Evolutionary conservation across 2,329 filamentous ascomycete species (phyloP).

Genomic region (Aureobasidium musti): DNA sequence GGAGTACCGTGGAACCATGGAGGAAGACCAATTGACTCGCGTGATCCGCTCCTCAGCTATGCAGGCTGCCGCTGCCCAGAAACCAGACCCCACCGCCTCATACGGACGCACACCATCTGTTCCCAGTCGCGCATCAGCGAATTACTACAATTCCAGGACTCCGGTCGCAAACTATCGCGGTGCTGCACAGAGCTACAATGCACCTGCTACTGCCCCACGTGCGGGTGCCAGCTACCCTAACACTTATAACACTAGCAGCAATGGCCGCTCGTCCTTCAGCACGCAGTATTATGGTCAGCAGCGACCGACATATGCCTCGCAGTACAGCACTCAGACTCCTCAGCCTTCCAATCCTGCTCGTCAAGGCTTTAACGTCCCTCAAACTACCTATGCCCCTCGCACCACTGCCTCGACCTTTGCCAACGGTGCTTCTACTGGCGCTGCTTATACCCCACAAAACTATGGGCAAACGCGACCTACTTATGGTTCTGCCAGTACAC

Average conservation of each 20-base stretch:
- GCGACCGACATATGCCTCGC: slow-evolving; percentile 7
- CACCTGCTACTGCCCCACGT: slow-evolving; percentile 23
- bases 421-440: slow-evolving; percentile 13
- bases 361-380: slow-evolving; percentile 15
- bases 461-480: slow-evolving; percentile 22
- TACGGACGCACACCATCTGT: slow-evolving; percentile 30
- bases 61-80: slow-evolving; percentile 35
- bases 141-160: slow-evolving; percentile 34
- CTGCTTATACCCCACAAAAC: slow-evolving; percentile 21
- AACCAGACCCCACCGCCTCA: slow-evolving; percentile 12
- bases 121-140: slow-evolving; percentile 8
- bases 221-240: slow-evolving; percentile 8
- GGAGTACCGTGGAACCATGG: slow-evolving; percentile 76
- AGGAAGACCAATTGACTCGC: slow-evolving; percentile 68
- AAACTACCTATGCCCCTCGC: slow-evolving; percentile 15
- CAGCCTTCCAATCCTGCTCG: slow-evolving; percentile 20
- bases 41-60: slow-evolving; percentile 45
- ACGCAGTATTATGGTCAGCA: slow-evolving; percentile 17
- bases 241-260: slow-evolving; percentile 6
- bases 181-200: slow-evolving; percentile 18
- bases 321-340: slow-evolving; percentile 23
- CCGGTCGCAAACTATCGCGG: slow-evolving; percentile 36
- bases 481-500: slow-evolving; percentile 23
- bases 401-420: slow-evolving; percentile 32
- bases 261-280: slow-evolving; percentile 17